Percentiles rank a stretch among this genome's conserved stretches.
These are phyloP conservation scores for Exidia glandulosa DNA, from an alignment of 768 basidiomycete genomes.

Conservation along the genomic window DNA sequence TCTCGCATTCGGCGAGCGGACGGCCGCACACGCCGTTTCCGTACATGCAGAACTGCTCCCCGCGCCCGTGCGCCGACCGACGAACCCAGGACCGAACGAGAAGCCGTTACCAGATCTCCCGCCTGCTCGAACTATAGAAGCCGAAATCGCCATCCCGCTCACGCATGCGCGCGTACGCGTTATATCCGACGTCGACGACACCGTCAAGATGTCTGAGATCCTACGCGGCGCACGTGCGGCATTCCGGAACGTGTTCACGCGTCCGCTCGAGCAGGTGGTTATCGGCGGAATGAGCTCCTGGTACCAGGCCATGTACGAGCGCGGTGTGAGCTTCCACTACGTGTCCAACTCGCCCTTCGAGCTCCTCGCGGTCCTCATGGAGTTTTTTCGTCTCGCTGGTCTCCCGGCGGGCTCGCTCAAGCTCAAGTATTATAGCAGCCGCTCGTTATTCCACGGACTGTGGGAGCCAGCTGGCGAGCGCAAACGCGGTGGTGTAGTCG, in stretches of 20 bases:
- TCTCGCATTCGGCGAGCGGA: slow-evolving; percentile 38
- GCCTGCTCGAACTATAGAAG: neutral
- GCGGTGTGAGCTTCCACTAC: slow-evolving; percentile 77
- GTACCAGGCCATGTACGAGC: slow-evolving; percentile 57
- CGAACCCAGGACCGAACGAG: neutral
- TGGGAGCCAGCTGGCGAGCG: slow-evolving; percentile 66
- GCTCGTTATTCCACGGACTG: slow-evolving; percentile 73
- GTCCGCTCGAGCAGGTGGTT: slow-evolving; percentile 63
- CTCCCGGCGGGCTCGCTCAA: slow-evolving; percentile 64
- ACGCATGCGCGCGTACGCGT: slow-evolving; percentile 59
- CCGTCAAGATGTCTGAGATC: slow-evolving; percentile 74
- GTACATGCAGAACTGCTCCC: slow-evolving; percentile 41
- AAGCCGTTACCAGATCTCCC: neutral
- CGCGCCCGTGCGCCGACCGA: slow-evolving; percentile 22
- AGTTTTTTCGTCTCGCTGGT: slow-evolving; percentile 60
- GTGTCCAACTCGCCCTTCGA: slow-evolving; percentile 92
- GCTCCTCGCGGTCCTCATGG: slow-evolving; percentile 62
- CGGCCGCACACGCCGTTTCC: slow-evolving; percentile 43
- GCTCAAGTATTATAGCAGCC: slow-evolving; percentile 76
- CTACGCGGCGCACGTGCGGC: slow-evolving; percentile 66
- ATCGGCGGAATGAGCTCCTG: slow-evolving; percentile 78
- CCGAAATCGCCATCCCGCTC: slow-evolving; percentile 27
- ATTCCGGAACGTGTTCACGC: slow-evolving; percentile 88
- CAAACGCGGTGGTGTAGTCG: slow-evolving; percentile 72
- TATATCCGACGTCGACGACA: slow-evolving; percentile 93